Percentiles rank a stretch among this genome's conserved stretches.
phyloP scores from a whole-genome alignment of 2,329 filamentous ascomycete genomes.

The Tolypocladium inflatum region DNA sequence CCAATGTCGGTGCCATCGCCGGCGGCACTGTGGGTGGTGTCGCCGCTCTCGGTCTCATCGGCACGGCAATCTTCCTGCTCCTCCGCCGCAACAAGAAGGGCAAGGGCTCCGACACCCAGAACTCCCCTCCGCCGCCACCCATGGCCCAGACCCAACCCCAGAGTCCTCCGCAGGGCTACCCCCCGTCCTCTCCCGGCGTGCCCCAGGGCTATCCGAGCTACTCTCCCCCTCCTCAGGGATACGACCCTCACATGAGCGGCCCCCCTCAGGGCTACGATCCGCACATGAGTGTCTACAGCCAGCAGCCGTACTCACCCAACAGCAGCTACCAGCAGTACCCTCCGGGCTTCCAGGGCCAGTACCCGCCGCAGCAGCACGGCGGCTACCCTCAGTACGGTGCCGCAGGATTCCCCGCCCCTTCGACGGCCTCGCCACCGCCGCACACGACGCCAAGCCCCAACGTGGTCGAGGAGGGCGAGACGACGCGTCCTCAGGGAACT shows the following conservation, averaged over 20 bases:
- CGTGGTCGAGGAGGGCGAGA: conserved; percentile 7
- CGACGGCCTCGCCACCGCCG: conserved; percentile 15
- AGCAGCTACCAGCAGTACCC: conserved; percentile 3
- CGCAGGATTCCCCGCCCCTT: conserved; percentile 4
- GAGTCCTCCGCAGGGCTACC: conserved; percentile 16
- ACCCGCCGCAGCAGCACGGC: conserved; percentile 10
- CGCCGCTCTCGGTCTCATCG: conserved; percentile 28
- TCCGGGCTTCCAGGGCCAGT: conserved; percentile 1
- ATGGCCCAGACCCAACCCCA: conserved; percentile 11
- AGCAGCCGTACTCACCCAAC: conserved; percentile 8
- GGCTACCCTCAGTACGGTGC: conserved; percentile 3
- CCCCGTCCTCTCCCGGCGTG: conserved; percentile 4
- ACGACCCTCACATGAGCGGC: conserved; percentile 6
- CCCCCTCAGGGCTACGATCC: conserved; percentile 1
- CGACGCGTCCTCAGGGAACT: not conserved
- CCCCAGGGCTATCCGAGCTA: conserved; percentile 2
- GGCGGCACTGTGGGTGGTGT: conserved; percentile 39
- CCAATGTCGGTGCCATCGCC: conserved; percentile 31
- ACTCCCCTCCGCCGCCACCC: conserved; percentile 8
- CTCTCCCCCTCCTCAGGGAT: not conserved
- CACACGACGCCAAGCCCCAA: conserved; percentile 20
- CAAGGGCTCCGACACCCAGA: conserved; percentile 3
- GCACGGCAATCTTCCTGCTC: conserved; percentile 28
- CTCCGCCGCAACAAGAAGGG: conserved; percentile 24
- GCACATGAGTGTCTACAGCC: conserved; percentile 9